Evolutionary conservation across 129 eudicot genomes (phyloP).

Genomic region (Gnaphalium uliginosum): DNA sequence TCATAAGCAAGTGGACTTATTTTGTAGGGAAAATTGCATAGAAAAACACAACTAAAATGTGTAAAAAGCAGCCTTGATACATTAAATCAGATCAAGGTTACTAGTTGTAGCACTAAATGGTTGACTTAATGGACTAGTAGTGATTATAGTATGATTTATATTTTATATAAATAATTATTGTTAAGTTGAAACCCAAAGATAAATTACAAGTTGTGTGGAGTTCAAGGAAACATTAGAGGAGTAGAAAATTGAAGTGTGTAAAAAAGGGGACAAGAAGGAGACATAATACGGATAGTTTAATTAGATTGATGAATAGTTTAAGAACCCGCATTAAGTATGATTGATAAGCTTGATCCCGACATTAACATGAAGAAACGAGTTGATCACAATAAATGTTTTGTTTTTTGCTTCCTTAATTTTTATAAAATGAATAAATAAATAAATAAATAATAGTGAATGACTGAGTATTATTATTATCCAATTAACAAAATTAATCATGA

Average conservation of each 20-base stretch:
- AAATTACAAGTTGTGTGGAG: conserved; percentile 22
- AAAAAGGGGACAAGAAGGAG: conserved; percentile 35
- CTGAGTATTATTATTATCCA: too few relatives aligned
- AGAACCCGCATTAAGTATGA: conserved; percentile 27
- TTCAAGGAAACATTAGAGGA: conserved; percentile 36
- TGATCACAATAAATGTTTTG: conserved; percentile 12
- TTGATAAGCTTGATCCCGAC: conserved; percentile 35
- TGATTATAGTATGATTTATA: background rate
- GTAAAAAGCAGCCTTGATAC: conserved; percentile 17
- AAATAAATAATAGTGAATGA: background rate
- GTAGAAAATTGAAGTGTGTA: conserved; percentile 14
- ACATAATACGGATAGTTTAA: conserved; percentile 26
- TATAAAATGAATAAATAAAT: background rate
- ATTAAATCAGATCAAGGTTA: conserved; percentile 22
- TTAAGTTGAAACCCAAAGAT: conserved; percentile 1
- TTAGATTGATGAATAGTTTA: conserved; percentile 23
- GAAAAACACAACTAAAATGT: background rate
- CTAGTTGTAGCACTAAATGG: conserved; percentile 1
- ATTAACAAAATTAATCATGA: too few relatives aligned
- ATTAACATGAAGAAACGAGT: conserved; percentile 26
- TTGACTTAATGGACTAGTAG: conserved; percentile 24
- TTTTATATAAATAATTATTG: conserved; percentile 5
- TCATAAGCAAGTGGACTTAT: background rate
- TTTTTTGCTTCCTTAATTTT: background rate
- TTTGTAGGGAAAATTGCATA: background rate